These are phyloP conservation scores for Glycine tomentella DNA, from an alignment of 306 rosid genomes.

Conservation along the genomic window DNA sequence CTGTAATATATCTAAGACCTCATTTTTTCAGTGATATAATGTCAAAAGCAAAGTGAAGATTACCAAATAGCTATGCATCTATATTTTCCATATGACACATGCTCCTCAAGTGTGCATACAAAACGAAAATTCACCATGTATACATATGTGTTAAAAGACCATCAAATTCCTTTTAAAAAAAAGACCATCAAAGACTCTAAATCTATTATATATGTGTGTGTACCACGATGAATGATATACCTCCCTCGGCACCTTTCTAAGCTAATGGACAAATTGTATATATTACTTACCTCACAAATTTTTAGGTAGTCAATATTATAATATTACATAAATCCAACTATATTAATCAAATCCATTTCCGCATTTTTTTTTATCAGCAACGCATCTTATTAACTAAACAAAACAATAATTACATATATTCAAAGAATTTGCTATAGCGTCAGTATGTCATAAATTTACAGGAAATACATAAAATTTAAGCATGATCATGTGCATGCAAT, in stretches of 20 bases:
- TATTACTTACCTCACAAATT: neutral
- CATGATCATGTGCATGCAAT: constrained; percentile 34
- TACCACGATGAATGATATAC: neutral
- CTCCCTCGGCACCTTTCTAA: neutral
- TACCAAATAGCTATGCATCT: no score
- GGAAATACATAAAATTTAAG: constrained; percentile 18
- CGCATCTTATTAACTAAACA: neutral
- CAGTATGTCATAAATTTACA: neutral
- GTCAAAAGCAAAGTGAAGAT: no score
- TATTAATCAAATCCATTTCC: neutral
- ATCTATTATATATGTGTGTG: neutral
- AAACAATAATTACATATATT: constrained; percentile 21
- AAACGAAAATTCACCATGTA: no score
- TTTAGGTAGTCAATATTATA: neutral
- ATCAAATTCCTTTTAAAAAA: no score
- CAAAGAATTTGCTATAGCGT: neutral
- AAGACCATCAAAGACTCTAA: no score
- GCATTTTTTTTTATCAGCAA: neutral
- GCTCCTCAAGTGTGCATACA: no score
- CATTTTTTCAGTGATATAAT: no score
- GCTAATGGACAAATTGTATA: constrained; percentile 7
- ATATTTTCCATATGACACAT: no score
- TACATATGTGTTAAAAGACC: no score
- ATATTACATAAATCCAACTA: neutral
- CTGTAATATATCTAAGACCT: no score